phyloP scores from a whole-genome alignment of 2,329 filamentous ascomycete genomes.

The Aspergillus ibericus region DNA sequence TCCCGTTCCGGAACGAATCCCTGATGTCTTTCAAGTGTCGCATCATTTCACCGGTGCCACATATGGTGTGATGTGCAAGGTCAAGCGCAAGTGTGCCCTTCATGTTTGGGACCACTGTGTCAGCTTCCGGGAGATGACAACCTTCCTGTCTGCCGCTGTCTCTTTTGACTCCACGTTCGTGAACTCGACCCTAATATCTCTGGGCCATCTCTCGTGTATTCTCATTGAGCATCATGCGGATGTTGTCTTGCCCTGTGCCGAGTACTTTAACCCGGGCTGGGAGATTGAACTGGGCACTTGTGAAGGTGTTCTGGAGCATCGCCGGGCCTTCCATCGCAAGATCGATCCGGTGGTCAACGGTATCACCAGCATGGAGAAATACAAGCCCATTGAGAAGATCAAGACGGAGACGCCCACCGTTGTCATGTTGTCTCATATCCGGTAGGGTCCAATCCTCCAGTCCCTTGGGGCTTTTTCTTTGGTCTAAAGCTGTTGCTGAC shows the following conservation, averaged over 20 bases:
- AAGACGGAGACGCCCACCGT: slow-evolving; percentile 60
- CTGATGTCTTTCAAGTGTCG: slow-evolving; percentile 47
- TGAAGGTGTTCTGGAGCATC: slow-evolving; percentile 56
- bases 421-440: slow-evolving; percentile 61
- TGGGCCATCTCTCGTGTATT: slow-evolving; percentile 22
- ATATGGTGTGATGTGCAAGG: slow-evolving; percentile 62
- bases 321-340: slow-evolving; percentile 57
- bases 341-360: slow-evolving; percentile 66
- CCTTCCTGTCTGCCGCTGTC: slow-evolving; percentile 48
- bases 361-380: slow-evolving; percentile 63
- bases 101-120: slow-evolving; percentile 66
- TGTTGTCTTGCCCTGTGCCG: slow-evolving; percentile 56
- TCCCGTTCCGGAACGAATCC: slow-evolving; percentile 17
- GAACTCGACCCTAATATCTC: slow-evolving; percentile 43
- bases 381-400: slow-evolving; percentile 59
- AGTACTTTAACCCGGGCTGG: slow-evolving; percentile 65
- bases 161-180: slow-evolving; percentile 37
- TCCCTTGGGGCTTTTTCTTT: neutral
- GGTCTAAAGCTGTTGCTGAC: neutral
- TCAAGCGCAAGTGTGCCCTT: slow-evolving; percentile 59
- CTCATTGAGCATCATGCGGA: slow-evolving; percentile 52
- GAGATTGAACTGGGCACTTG: slow-evolving; percentile 61
- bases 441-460: slow-evolving; percentile 13
- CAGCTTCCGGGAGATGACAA: slow-evolving; percentile 57
- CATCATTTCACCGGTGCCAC: slow-evolving; percentile 61